Evolutionary conservation across 306 rosid genomes (phyloP).

Genomic region (Vigna radiata): DNA sequence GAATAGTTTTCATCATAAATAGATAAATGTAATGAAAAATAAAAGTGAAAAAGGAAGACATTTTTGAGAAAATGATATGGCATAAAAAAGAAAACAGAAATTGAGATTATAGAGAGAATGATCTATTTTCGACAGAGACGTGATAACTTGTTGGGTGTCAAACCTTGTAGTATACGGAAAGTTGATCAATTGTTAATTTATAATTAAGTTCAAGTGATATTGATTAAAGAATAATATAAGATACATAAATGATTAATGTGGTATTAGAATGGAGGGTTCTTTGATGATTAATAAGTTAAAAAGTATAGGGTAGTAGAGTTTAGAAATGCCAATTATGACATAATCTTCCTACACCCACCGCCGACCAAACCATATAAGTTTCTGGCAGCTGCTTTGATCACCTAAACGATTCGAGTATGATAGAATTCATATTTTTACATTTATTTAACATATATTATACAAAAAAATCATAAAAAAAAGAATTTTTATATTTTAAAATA

Average conservation of each 20-base stretch:
- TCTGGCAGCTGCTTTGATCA: background rate
- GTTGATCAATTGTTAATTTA: background rate
- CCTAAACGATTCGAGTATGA: too few species aligned
- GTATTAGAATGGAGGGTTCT: background rate
- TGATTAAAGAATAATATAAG: background rate
- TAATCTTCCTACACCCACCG: background rate
- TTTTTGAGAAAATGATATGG: too few species aligned
- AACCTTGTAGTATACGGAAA: conserved; percentile 21
- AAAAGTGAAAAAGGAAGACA: background rate
- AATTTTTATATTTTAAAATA: too few species aligned
- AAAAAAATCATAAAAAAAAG: too few species aligned
- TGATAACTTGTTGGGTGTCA: background rate
- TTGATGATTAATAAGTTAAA: background rate
- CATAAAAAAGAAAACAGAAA: too few species aligned
- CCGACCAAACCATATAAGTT: background rate
- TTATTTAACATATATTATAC: too few species aligned
- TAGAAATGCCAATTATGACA: conserved; percentile 31
- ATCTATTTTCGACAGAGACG: background rate
- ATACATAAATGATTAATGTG: too few species aligned
- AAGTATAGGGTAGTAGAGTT: background rate
- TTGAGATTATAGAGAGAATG: background rate
- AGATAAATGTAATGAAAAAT: background rate
- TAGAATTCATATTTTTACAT: too few species aligned
- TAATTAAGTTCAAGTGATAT: background rate
- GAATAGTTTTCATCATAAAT: too few species aligned